Evolutionary conservation across 164 flowering plant genomes (phyloP), one percentile per base, ranked within the genome.

Genomic region (Hamamelis virginiana): DNA sequence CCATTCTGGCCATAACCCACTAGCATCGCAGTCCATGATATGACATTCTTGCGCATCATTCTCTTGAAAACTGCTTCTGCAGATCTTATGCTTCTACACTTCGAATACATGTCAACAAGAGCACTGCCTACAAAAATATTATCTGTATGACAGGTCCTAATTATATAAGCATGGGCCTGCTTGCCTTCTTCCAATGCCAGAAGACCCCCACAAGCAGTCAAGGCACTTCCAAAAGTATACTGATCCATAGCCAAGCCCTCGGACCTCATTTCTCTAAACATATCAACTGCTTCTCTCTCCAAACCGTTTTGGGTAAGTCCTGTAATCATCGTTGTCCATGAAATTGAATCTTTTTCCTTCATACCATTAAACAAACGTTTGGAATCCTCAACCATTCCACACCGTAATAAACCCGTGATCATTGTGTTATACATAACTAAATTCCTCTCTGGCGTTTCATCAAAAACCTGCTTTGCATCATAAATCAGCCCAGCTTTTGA

Each of bases 1-100:
- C 95, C 97, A 72, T 88, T 93, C 75, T 91, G 90, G 33, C 94
- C 85, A 73, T 87, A 93, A 23, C 96, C 98, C 68, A 88, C 94
- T 18, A 91, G 74, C 89, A 93, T 80, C 48, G 97, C 87, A 19
- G 97, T 93, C 96, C 98, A 93, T 4, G 97, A 87, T 18, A 91
- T 84, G 52, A 86, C 87, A 74, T 93, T 91, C 81, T 76, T 88
- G 45, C 50, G 13, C 9, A 50, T 48, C 95, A 91, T 93, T 73
- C 71, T 75, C 73, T 70, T 76, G 67, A 93, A 91, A 58, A 89
- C 87, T 33, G 65, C 45, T 67, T 91, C 95, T 27, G 97, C 94
- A 74, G 64, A 81, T 60, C 58, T 72, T 58, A 89, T 77, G 69
- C 71, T 74, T 66, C 75, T 78, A 69, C 93, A 87, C 78, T 91